Base-by-base conservation (phyloP, 129 eudicot genomes). In the Heracleum sosnowskyi region DNA sequence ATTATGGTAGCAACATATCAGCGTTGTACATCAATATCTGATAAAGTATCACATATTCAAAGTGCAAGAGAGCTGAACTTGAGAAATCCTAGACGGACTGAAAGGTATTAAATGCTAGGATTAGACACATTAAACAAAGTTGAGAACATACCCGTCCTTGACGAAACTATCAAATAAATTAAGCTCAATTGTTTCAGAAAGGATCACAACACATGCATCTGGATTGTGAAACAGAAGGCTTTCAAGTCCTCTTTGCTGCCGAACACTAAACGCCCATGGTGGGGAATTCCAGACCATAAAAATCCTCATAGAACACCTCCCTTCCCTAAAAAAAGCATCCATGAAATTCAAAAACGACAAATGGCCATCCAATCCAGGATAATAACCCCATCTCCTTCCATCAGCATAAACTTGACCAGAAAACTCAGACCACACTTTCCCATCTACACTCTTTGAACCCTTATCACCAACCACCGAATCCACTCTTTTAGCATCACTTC, bases 261-360 rank as follows among this genome's bases (percentile, higher is more conserved):
- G 75, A 76, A 88, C 91, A 82, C 89, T 88, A 71, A 82, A 91
- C 85, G 84, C 86, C 98, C 98, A 95, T 5, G 96, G 86, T 0
- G 98, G 97, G 4, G 97, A 95, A 83, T 95, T 95, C 98, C 98
- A 95, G 26, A 91, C 96, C 98, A 95, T 95, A 74, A 91, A 95
- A 10, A 95, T 84, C 78, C 97, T 87, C 92, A 88, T 83, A 16
- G 72, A 83, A 75, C 98, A 95, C 84, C 86, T 91, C 8, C 96
- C 96, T 84, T 79, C 88, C 77, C 94, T 88, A 75, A 91, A 91
- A 91, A 12, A 69, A 12, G 86, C 79, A 73, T 88, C 91, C 94
- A 95, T 82, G 45, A 95, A 95, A 42, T 95, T 86, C 7, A 88
- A 88, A 78, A 91, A 95, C 0, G 96, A 88, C 79, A 95, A 57